Evolutionary conservation across 441 rosid genomes (phyloP).

Genomic region (Manihot esculenta): DNA sequence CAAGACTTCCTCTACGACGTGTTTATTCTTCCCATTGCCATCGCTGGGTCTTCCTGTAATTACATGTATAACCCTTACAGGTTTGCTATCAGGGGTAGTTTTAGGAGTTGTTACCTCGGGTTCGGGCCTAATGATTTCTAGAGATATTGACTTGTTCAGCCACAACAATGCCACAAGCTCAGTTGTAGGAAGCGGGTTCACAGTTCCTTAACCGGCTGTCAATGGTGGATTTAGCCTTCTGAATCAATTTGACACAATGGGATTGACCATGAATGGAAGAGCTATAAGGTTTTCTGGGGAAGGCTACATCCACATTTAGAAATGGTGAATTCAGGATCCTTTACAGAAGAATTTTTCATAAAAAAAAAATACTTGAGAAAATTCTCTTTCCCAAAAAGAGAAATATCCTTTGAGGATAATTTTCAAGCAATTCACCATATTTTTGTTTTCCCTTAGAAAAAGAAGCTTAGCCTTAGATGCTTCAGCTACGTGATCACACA

Average conservation of each 20-base stretch:
- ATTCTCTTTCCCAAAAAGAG: neutral
- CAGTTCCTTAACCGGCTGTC: slow-evolving; percentile 34
- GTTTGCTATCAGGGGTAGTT: no score
- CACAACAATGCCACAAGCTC: slow-evolving; percentile 24
- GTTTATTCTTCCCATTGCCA: no score
- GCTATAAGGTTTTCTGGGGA: slow-evolving; percentile 30
- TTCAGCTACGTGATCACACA: neutral
- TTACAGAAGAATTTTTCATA: neutral
- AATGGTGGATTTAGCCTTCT: slow-evolving; percentile 28
- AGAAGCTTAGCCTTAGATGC: slow-evolving; percentile 18
- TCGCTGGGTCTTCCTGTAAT: no score
- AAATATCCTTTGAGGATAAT: no score
- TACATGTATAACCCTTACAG: no score
- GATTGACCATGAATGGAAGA: slow-evolving; percentile 38
- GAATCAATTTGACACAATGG: slow-evolving; percentile 27
- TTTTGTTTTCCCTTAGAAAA: no score
- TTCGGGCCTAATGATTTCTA: no score
- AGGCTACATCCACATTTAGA: slow-evolving; percentile 10
- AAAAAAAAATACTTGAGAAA: neutral
- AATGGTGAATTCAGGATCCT: neutral
- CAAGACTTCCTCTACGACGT: no score
- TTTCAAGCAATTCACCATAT: no score
- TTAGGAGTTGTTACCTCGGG: no score
- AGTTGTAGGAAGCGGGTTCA: slow-evolving; percentile 34
- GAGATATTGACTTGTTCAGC: slow-evolving; percentile 23